phyloP scores from a whole-genome alignment of 2,329 filamentous ascomycete genomes.

The Coleophoma crateriformis region DNA sequence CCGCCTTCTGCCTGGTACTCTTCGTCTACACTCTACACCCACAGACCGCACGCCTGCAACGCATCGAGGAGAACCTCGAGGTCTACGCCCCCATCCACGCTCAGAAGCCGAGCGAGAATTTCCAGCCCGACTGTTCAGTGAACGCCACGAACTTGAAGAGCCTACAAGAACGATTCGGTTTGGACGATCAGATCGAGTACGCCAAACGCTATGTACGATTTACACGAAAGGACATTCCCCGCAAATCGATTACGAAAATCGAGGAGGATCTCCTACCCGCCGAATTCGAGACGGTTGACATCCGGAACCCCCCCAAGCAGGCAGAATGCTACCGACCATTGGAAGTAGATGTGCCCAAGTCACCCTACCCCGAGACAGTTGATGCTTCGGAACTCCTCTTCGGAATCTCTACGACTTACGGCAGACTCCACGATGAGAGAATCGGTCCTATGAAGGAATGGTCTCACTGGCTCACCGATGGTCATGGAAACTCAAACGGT shows the following conservation, averaged over 20 bases:
- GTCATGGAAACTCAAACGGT: conserved; percentile 48
- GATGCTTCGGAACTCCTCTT: conserved; percentile 54
- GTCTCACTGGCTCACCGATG: conserved; percentile 55
- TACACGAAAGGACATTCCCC: conserved; percentile 40
- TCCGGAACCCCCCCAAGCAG: conserved; percentile 32
- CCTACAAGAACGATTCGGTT: conserved; percentile 39
- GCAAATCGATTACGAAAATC: conserved; percentile 46
- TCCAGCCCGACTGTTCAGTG: conserved; percentile 36
- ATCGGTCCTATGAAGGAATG: conserved; percentile 52
- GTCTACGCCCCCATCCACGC: conserved; percentile 2
- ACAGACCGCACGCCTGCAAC: conserved; percentile 1
- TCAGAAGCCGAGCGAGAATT: conserved; percentile 1
- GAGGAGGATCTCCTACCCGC: conserved; percentile 39
- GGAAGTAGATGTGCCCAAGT: conserved; percentile 44
- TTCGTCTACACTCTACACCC: conserved; percentile 17
- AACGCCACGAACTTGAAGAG: conserved; percentile 40
- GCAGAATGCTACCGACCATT: conserved; percentile 44
- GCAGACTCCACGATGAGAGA: conserved; percentile 43
- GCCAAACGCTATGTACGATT: conserved; percentile 49
- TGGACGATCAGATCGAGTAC: conserved; percentile 48
- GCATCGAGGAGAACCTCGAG: conserved; percentile 8
- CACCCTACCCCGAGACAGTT: conserved; percentile 42
- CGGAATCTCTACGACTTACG: conserved; percentile 53
- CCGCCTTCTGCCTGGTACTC: conserved; percentile 14
- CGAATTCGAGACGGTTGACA: conserved; percentile 41